Conservation (phyloP, 2,329 filamentous ascomycete species). For the Cytospora leucostoma region DNA sequence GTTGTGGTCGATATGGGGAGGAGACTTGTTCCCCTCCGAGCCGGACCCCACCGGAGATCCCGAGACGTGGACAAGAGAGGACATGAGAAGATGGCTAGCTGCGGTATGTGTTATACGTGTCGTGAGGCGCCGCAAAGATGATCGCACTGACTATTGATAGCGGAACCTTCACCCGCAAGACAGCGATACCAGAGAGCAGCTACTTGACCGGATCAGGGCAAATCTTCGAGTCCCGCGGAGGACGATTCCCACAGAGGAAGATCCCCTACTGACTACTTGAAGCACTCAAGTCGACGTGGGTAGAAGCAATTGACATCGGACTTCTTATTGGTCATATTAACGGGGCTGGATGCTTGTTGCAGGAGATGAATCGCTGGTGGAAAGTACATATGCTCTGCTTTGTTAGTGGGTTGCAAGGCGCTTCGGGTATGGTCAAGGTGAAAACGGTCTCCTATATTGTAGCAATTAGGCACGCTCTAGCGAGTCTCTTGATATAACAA, state of each 20-base stretch:
- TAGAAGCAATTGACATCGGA: not conserved
- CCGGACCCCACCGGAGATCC: conserved; percentile 76
- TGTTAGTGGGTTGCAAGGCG: not conserved
- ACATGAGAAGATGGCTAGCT: conserved; percentile 78
- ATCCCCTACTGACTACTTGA: not conserved
- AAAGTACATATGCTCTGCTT: not conserved
- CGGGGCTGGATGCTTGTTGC: not conserved
- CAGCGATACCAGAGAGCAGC: conserved; percentile 46
- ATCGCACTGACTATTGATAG: conserved; percentile 35
- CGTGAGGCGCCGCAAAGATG: conserved; percentile 1
- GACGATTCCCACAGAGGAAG: conserved; percentile 5
- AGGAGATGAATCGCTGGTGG: not conserved
- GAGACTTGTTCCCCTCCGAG: conserved; percentile 76
- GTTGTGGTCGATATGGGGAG: conserved; percentile 82
- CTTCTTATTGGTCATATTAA: not conserved
- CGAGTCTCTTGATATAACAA: not conserved
- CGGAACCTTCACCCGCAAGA: conserved; percentile 49
- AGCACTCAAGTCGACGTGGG: not conserved
- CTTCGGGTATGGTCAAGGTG: not conserved
- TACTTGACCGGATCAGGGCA: conserved; percentile 48
- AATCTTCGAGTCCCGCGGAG: conserved; percentile 47
- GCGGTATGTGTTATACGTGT: conserved; percentile 58
- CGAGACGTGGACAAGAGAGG: conserved; percentile 72
- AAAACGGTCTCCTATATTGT: not conserved
- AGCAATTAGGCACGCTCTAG: not conserved